Base-by-base conservation (phyloP, 352 stramenopile species). In the Elongisporangium senticosum region DNA sequence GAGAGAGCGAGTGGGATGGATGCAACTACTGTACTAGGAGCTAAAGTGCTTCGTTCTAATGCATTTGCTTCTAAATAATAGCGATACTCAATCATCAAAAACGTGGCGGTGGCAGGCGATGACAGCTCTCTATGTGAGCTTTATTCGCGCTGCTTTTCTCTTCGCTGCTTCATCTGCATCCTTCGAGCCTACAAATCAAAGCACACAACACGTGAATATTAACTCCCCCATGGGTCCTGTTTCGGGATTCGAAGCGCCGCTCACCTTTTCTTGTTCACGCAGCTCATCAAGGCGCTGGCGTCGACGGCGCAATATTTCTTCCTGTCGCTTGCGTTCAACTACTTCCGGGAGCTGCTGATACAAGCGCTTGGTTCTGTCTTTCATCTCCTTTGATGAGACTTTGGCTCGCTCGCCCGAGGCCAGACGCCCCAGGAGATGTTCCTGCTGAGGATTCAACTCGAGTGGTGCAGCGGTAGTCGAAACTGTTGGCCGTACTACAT, bases 301-400 rank as follows among this genome's bases (percentile, higher is more conserved):
- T 19, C 85, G 77, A n/a, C 76, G 63, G 21, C 69, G 71, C 55
- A 90, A 63, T 17, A 89, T 64, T 62, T 95, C 81, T 43, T 93
- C 78, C 55, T 93, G 79, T 7, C 79, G 75, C 58, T 87, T 86
- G 10, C 69, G 69, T 65, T 91, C 81, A 11, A 90, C 60, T 39
- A 93, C 79, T 63, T 93, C 85, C 0, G 81, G 85, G 0, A 93
- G 62, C 56, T 90, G 66, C 47, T 82, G 72, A 58, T 91, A 93
- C 28, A 88, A 54, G 13, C 82, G 75, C 7, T 61, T 69, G 11
- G 71, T 92, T 24, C 82, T 74, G 37, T 83, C 73, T 39, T 79
- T 84, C 80, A 91, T 91, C 55, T 92, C 84, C 5, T 72, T 62
- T 4, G 51, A 59, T 1, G 84, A 86, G 5, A 92, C 77, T 20